Evolutionary conservation across 177 flowering plant species (phyloP).

Genomic region (Telopea speciosissima): DNA sequence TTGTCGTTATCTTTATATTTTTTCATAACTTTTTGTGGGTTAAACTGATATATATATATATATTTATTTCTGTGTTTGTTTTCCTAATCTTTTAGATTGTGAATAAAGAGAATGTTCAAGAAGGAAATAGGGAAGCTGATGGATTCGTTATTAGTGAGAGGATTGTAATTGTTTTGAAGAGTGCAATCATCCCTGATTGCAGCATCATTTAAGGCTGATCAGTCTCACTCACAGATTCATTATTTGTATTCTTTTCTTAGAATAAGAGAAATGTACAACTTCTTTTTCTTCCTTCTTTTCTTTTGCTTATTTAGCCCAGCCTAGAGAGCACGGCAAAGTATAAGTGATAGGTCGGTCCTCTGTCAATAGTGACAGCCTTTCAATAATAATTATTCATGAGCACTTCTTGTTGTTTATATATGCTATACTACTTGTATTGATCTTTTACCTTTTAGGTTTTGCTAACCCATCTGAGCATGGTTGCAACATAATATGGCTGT

Average conservation of each 20-base stretch:
- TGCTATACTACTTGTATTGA: no score
- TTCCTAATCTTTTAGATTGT: conserved; percentile 37
- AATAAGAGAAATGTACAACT: neutral
- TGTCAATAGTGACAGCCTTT: neutral
- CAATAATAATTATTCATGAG: neutral
- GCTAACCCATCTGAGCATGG: no score
- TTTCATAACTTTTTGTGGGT: neutral
- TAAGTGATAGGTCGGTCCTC: neutral
- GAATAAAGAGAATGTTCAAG: conserved; percentile 61
- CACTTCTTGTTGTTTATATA: no score
- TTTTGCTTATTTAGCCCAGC: neutral
- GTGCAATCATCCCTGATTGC: conserved; percentile 41
- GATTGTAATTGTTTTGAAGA: conserved; percentile 49
- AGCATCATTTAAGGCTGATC: conserved; percentile 26
- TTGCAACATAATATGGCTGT: no score
- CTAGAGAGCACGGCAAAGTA: neutral
- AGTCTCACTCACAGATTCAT: neutral
- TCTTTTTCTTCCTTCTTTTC: neutral
- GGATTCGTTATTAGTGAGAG: conserved; percentile 60
- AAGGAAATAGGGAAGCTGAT: conserved; percentile 47
- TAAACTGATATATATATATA: neutral
- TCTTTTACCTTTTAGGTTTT: no score
- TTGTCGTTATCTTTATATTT: neutral
- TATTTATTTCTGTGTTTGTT: neutral
- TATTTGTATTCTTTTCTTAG: neutral